These are phyloP conservation scores for Trichoderma sp. DNA, from an alignment of 2,329 filamentous ascomycete genomes.

Conservation along the genomic window DNA sequence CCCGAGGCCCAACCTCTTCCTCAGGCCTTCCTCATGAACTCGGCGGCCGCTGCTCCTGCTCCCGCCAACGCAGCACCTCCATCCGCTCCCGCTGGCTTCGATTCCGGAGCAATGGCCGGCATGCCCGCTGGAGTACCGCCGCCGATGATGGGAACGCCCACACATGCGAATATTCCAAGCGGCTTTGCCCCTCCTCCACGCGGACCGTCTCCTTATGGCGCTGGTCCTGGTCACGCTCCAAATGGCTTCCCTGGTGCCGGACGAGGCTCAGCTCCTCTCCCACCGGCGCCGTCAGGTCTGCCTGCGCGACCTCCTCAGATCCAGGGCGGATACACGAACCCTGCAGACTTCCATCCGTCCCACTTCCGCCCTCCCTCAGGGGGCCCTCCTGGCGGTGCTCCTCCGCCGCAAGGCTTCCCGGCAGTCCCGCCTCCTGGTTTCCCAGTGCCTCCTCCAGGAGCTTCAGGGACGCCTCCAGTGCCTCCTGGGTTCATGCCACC, in stretches of 20 bases:
- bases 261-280: slow-evolving; percentile 40
- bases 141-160: slow-evolving; percentile 29
- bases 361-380: slow-evolving; percentile 34
- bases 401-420: slow-evolving; percentile 40
- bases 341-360: slow-evolving; percentile 49
- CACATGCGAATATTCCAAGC: slow-evolving; percentile 36
- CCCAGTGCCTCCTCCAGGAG: slow-evolving; percentile 36
- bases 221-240: slow-evolving; percentile 27
- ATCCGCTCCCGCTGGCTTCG: slow-evolving; percentile 35
- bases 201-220: slow-evolving; percentile 37
- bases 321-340: slow-evolving; percentile 45
- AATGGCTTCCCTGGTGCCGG: slow-evolving; percentile 24
- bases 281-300: slow-evolving; percentile 49
- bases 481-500: slow-evolving; percentile 44
- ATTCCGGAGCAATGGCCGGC: slow-evolving; percentile 33
- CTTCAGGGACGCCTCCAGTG: slow-evolving; percentile 36
- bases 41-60: slow-evolving; percentile 29
- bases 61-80: slow-evolving; percentile 26
- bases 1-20: slow-evolving; percentile 76
- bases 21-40: slow-evolving; percentile 60
- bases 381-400: slow-evolving; percentile 36
- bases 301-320: slow-evolving; percentile 50
- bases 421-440: slow-evolving; percentile 41
- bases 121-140: slow-evolving; percentile 28
- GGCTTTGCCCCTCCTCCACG: slow-evolving; percentile 40